Evolutionary conservation across 1,284 basidiomycete species (phyloP).

Genomic region (Apiotrichum montevideense): DNA sequence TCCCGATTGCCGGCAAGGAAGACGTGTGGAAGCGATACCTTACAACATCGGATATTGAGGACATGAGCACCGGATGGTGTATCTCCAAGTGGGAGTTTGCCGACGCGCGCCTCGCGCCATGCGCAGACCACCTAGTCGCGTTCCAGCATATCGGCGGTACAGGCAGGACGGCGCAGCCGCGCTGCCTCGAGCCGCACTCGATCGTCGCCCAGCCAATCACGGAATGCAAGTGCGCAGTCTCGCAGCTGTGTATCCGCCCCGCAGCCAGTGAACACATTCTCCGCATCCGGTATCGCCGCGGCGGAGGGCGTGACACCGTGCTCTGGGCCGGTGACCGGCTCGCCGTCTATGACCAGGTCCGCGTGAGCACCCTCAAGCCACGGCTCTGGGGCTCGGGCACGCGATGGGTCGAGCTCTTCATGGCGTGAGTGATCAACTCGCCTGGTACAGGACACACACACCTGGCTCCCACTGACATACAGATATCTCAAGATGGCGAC

Average conservation of each 20-base stretch:
- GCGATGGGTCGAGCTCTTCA: slow-evolving; percentile 27
- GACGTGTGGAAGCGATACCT: slow-evolving; percentile 34
- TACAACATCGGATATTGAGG: slow-evolving; percentile 1
- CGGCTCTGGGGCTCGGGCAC: slow-evolving; percentile 23
- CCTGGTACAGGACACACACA: no score
- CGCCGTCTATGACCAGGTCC: slow-evolving; percentile 24
- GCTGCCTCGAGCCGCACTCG: slow-evolving; percentile 30
- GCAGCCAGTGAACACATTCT: slow-evolving; percentile 22
- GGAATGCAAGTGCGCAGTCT: slow-evolving; percentile 14
- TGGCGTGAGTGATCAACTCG: slow-evolving; percentile 23
- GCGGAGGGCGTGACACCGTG: slow-evolving; percentile 14
- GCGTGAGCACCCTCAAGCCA: slow-evolving; percentile 21
- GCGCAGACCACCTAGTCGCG: neutral
- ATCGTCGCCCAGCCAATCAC: slow-evolving; percentile 16
- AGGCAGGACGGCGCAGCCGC: neutral
- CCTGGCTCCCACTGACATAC: neutral
- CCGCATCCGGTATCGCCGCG: slow-evolving; percentile 20
- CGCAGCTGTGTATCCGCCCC: slow-evolving; percentile 31
- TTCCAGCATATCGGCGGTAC: no score
- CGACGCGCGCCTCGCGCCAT: slow-evolving; percentile 7
- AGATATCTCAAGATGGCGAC: slow-evolving; percentile 38
- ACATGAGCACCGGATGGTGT: slow-evolving; percentile 9
- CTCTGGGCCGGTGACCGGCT: slow-evolving; percentile 33
- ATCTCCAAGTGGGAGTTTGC: slow-evolving; percentile 7
- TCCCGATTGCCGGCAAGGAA: slow-evolving; percentile 19